Conservation (phyloP, 495 filamentous ascomycete species). For the Trichoderma erinaceum region DNA sequence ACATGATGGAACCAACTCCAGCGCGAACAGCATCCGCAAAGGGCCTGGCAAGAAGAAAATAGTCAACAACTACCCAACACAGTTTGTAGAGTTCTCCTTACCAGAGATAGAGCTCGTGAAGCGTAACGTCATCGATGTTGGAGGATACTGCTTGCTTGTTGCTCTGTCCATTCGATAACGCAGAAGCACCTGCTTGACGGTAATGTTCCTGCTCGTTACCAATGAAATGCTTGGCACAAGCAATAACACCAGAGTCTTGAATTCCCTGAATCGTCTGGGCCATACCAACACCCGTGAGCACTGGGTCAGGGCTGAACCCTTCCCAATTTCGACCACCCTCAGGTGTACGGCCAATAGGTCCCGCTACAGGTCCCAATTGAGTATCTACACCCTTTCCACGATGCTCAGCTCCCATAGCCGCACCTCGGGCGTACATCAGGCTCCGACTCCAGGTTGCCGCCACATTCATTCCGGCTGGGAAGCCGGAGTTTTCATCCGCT, state of each 20-base stretch:
- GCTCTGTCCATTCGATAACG: neutral
- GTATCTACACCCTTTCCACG: conserved; percentile 56
- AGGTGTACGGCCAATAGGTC: conserved; percentile 52
- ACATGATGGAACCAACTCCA: conserved; percentile 57
- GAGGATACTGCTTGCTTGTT: conserved; percentile 35
- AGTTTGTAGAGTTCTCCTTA: neutral
- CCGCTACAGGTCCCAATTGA: conserved; percentile 47
- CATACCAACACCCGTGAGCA: conserved; percentile 49
- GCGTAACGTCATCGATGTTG: conserved; percentile 58
- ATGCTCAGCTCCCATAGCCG: conserved; percentile 53
- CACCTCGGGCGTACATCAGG: conserved; percentile 53
- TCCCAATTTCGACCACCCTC: conserved; percentile 62
- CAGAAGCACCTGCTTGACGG: conserved; percentile 19
- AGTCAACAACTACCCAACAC: conserved; percentile 17
- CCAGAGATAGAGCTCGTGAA: conserved; percentile 67
- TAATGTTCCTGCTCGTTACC: conserved; percentile 43
- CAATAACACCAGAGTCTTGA: conserved; percentile 52
- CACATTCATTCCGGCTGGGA: conserved; percentile 68
- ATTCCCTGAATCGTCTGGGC: conserved; percentile 50
- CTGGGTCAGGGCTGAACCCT: conserved; percentile 59
- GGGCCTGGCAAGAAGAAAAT: conserved; percentile 58
- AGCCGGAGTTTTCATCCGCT: conserved; percentile 41
- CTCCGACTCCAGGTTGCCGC: conserved; percentile 67
- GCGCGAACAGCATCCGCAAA: conserved; percentile 59
- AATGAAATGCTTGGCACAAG: conserved; percentile 55